Evolutionary conservation across 2,329 filamentous ascomycete species (phyloP).

Genomic region (Elsinoe batatas): DNA sequence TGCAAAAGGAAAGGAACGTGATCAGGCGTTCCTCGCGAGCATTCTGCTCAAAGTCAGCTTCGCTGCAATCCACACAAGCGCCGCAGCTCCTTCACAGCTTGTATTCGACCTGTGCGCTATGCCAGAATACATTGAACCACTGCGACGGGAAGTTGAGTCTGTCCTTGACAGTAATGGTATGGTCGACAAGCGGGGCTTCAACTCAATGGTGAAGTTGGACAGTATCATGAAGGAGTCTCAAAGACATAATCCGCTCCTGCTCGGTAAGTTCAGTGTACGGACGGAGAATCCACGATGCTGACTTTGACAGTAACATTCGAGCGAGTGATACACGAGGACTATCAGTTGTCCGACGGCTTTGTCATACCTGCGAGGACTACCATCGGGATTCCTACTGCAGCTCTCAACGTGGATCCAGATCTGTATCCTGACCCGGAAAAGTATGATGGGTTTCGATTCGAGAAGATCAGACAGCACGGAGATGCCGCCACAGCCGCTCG

Average conservation of each 20-base stretch:
- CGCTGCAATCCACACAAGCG: constrained; percentile 25
- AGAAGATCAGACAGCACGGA: constrained; percentile 5
- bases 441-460: constrained; percentile 11
- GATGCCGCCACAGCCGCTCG: not conserved
- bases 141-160: constrained; percentile 30
- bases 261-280: not conserved
- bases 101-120: constrained; percentile 23
- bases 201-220: constrained; percentile 32
- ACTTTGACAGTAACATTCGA: constrained; percentile 3
- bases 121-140: constrained; percentile 18
- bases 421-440: not conserved
- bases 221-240: constrained; percentile 36
- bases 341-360: constrained; percentile 4
- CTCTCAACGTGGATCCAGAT: constrained; percentile 9
- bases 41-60: constrained; percentile 25
- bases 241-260: constrained; percentile 25
- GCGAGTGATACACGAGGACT: not conserved
- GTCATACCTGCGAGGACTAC: not conserved
- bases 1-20: constrained; percentile 17
- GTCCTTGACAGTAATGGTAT: constrained; percentile 22
- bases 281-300: not conserved
- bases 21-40: constrained; percentile 20
- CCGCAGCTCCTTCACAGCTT: constrained; percentile 21
- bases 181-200: constrained; percentile 28
- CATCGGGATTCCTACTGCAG: constrained; percentile 5